These are phyloP conservation scores for Stachybotrys elegans DNA, from an alignment of 2,329 filamentous ascomycete species.

Conservation along the genomic window DNA sequence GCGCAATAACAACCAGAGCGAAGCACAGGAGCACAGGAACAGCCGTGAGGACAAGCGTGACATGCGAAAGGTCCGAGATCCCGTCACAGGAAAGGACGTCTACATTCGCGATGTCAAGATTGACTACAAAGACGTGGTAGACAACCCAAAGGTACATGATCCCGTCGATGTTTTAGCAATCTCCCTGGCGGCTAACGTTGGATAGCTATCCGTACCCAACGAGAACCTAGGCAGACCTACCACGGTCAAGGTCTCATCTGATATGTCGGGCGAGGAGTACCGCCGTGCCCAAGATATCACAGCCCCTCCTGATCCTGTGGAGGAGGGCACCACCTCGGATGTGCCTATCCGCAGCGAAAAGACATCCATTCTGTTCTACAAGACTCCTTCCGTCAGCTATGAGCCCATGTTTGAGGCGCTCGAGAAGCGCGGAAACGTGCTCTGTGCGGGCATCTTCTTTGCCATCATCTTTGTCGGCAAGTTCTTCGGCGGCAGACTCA, in stretches of 20 bases:
- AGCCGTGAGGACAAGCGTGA: slow-evolving; percentile 31
- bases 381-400: slow-evolving; percentile 83
- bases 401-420: slow-evolving; percentile 79
- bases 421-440: slow-evolving; percentile 66
- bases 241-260: slow-evolving; percentile 64
- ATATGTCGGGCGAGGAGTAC: slow-evolving; percentile 74
- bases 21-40: slow-evolving; percentile 38
- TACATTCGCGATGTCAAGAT: slow-evolving; percentile 78
- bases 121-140: slow-evolving; percentile 61
- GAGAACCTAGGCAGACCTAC: slow-evolving; percentile 76
- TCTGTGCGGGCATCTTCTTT: slow-evolving; percentile 67
- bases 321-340: slow-evolving; percentile 78
- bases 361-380: slow-evolving; percentile 94
- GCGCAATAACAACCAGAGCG: slow-evolving; percentile 26
- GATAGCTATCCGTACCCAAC: slow-evolving; percentile 77
- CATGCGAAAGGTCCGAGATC: slow-evolving; percentile 77
- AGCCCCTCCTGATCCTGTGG: slow-evolving; percentile 82
- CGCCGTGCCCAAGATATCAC: slow-evolving; percentile 82
- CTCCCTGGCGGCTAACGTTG: neutral
- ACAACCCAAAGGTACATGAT: slow-evolving; percentile 60
- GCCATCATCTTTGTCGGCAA: slow-evolving; percentile 73
- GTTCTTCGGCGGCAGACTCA: slow-evolving; percentile 71
- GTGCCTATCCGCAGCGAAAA: slow-evolving; percentile 95
- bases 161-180: neutral
- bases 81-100: slow-evolving; percentile 80